Percentiles rank a stretch among this genome's conserved stretches.
Evolutionary conservation across 306 rosid genomes (phyloP).

Genomic region (Castanospermum australe): DNA sequence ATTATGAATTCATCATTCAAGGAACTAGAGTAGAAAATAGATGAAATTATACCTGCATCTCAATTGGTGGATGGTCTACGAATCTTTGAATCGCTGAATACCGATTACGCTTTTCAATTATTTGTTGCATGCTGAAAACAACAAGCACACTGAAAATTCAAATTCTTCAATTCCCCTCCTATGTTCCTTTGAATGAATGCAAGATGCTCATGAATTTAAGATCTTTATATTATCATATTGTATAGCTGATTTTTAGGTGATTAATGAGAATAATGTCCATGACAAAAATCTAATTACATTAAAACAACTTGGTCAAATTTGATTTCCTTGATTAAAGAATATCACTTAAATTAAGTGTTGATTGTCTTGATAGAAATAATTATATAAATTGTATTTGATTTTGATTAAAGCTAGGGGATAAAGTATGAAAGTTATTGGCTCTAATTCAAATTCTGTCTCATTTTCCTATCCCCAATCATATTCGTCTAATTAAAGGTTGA

Average conservation of each 20-base stretch:
- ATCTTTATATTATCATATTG: background rate
- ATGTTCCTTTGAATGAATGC: background rate
- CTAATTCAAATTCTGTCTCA: too few relatives aligned
- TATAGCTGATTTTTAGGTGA: background rate
- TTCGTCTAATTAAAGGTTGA: too few relatives aligned
- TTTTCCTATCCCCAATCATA: too few relatives aligned
- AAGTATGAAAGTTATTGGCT: background rate
- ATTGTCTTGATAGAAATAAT: too few relatives aligned
- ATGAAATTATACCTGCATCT: slow-evolving; percentile 19
- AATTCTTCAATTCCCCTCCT: background rate
- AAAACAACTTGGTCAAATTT: background rate
- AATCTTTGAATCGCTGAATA: slow-evolving; percentile 12
- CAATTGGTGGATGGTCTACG: slow-evolving; percentile 2
- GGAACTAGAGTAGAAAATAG: background rate
- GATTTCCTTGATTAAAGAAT: background rate
- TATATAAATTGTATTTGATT: background rate
- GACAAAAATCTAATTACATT: background rate
- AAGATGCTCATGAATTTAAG: slow-evolving; percentile 1
- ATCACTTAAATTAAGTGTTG: too few relatives aligned
- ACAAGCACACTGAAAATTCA: background rate
- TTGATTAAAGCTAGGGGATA: background rate
- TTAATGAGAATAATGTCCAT: background rate
- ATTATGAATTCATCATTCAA: background rate
- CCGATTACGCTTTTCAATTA: slow-evolving; percentile 31
- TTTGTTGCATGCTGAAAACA: slow-evolving; percentile 32